phyloP scores from a whole-genome alignment of 1,139 yeast species.

The Entelexis paramagnoliae region DNA sequence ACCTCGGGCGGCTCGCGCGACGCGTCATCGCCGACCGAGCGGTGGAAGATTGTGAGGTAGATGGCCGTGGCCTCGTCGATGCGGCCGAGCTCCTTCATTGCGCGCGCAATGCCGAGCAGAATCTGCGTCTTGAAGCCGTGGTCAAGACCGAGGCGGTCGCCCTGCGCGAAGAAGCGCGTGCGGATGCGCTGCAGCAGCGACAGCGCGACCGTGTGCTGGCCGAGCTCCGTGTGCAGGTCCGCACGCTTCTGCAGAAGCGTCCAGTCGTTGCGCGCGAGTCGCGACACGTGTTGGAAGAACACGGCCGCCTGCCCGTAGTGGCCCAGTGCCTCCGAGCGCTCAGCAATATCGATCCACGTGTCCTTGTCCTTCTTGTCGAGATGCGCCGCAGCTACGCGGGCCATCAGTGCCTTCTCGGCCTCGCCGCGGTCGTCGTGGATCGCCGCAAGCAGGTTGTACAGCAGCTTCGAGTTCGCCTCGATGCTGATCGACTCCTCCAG shows the following conservation, averaged over 20 bases:
- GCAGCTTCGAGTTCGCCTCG: constrained; percentile 70
- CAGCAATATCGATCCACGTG: constrained; percentile 80
- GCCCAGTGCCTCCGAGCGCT: constrained; percentile 59
- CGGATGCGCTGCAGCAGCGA: constrained; percentile 61
- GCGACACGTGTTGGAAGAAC: constrained; percentile 59
- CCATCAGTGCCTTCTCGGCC: constrained; percentile 60
- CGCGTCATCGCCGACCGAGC: constrained; percentile 8
- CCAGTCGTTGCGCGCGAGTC: constrained; percentile 26
- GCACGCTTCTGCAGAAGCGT: constrained; percentile 40
- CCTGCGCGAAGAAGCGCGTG: constrained; percentile 48
- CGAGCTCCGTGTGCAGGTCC: constrained; percentile 51
- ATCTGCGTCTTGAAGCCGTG: constrained; percentile 41
- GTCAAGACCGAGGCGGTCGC: constrained; percentile 42
- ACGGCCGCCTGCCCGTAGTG: constrained; percentile 71
- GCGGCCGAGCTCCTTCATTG: constrained; percentile 65
- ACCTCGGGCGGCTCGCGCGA: constrained; percentile 22
- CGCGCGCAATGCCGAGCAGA: constrained; percentile 63
- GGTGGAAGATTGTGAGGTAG: constrained; percentile 52
- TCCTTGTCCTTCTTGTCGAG: constrained; percentile 65
- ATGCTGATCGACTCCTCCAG: constrained; percentile 65
- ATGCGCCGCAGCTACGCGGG: constrained; percentile 79
- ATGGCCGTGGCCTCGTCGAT: constrained; percentile 70
- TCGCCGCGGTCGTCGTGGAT: constrained; percentile 63
- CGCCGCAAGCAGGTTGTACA: constrained; percentile 78
- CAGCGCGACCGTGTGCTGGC: constrained; percentile 60